Evolutionary conservation across 177 flowering plant genomes (phyloP).

Genomic region (Vitis hybrid): DNA sequence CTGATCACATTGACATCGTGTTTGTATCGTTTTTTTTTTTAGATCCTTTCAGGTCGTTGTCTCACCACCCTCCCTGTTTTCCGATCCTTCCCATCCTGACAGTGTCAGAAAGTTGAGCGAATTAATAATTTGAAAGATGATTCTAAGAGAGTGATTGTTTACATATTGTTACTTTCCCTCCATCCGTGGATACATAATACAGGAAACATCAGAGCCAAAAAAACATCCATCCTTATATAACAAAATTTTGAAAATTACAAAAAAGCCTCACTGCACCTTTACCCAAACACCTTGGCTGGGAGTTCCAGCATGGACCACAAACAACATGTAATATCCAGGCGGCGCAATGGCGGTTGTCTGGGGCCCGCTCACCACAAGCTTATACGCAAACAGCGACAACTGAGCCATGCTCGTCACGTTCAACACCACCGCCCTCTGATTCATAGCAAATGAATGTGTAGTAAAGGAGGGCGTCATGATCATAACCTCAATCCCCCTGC

Average conservation of each 20-base stretch:
- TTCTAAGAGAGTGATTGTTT: too few relatives aligned
- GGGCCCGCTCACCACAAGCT: conserved; percentile 48
- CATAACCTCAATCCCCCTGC: conserved; percentile 27
- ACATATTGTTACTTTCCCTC: too few relatives aligned
- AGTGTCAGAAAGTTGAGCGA: too few relatives aligned
- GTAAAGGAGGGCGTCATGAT: conserved; percentile 71
- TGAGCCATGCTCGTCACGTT: conserved; percentile 15
- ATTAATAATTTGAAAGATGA: too few relatives aligned
- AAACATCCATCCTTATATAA: too few relatives aligned
- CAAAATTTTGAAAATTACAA: too few relatives aligned
- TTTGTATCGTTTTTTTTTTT: neutral
- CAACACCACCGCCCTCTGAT: conserved; percentile 64
- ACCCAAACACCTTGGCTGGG: conserved; percentile 67
- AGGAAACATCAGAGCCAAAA: neutral
- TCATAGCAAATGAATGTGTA: conserved; percentile 74
- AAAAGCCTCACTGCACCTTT: conserved; percentile 20
- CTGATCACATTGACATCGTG: too few relatives aligned
- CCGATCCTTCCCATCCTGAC: neutral
- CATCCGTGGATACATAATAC: neutral
- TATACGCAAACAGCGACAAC: conserved; percentile 30
- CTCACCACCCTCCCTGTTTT: neutral
- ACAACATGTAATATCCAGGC: conserved; percentile 74
- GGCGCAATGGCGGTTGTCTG: conserved; percentile 53
- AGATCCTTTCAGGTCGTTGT: too few relatives aligned
- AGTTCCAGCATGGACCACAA: conserved; percentile 57